Evolutionary conservation across 2,329 filamentous ascomycete genomes (phyloP), one percentile per base, ranked within the genome.

Genomic region (Alternaria consortialis): DNA sequence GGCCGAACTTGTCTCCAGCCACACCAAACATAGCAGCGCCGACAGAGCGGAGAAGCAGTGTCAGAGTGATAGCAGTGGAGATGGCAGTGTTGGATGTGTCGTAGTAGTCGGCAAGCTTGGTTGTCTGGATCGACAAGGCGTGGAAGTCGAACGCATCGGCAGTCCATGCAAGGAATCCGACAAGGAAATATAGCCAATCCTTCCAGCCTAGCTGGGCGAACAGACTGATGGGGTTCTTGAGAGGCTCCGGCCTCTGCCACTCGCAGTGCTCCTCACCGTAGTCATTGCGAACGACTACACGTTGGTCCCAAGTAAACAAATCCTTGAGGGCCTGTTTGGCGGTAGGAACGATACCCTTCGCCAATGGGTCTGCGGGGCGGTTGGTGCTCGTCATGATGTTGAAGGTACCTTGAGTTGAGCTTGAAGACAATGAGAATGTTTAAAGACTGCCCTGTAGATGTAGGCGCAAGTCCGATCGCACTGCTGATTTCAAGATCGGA

Each of bases 121-220:
- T 85, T 4, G 91, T 91, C 76, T 93, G 91, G 65, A 94, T 91
- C 5, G 89, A 91, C 8, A 94, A 84, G 27, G 91, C 90, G 78
- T 93, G 91, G 75, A 94, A 94, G 78, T 93, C 91, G 75, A 94
- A 94, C 4, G 91, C 91, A 76, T 94, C 92, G 58, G 91, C 91
- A 1, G 87, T 91, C 92, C 92, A 94, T 15, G 91, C 89, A 34
- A 85, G 78, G 73, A 94, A 88, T 3, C 91, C 91, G 11, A 93
- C 89, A 40, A 91, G 65, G 80, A 94, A 83, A 81, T 91, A 93
- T 15, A 91, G 73, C 91, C 91, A 94, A 74, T 91, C 88, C 62
- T 84, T 86, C 25, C 82, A 81, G 3, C 83, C 85, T 15, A 95
- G 84, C 78, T 89, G 84, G 29, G 83, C 84, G 63, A 93, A 82